Evolutionary conservation across 2,329 filamentous ascomycete genomes (phyloP).

Genomic region (Dothideomycetes sp.): DNA sequence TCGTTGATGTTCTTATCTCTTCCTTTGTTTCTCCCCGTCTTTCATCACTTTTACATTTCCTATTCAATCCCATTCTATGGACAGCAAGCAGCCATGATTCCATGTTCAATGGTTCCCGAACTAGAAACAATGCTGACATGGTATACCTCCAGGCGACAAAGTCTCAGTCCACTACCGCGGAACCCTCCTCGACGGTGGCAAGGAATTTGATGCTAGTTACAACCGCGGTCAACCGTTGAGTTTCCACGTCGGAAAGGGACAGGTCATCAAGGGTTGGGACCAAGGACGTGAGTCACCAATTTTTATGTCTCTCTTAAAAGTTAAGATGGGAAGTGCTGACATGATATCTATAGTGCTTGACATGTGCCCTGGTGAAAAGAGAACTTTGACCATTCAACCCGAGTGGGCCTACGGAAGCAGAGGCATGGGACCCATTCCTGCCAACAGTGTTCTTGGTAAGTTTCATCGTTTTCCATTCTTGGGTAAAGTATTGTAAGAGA

Average conservation of each 20-base stretch:
- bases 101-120: too few species aligned
- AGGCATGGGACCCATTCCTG: slow-evolving; percentile 76
- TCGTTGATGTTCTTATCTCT: too few species aligned
- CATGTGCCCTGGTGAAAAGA: slow-evolving; percentile 97
- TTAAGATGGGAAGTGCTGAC: background rate
- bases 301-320: background rate
- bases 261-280: slow-evolving; percentile 96
- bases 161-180: slow-evolving; percentile 85
- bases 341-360: slow-evolving; percentile 49
- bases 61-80: too few species aligned
- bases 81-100: too few species aligned
- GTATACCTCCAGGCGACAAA: slow-evolving; percentile 52
- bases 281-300: slow-evolving; percentile 48
- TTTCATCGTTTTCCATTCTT: slow-evolving; percentile 17
- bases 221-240: slow-evolving; percentile 67
- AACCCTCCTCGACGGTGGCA: slow-evolving; percentile 62
- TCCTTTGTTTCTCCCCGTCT: too few species aligned
- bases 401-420: slow-evolving; percentile 75
- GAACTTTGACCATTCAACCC: slow-evolving; percentile 79
- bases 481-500: background rate
- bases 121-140: too few species aligned
- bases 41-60: too few species aligned
- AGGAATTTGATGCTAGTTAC: slow-evolving; percentile 49
- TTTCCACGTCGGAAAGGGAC: slow-evolving; percentile 72
- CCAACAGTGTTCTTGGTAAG: slow-evolving; percentile 66